Base-by-base conservation (phyloP, 2,329 filamentous ascomycete genomes). In the Beauveria pseudobassiana region DNA sequence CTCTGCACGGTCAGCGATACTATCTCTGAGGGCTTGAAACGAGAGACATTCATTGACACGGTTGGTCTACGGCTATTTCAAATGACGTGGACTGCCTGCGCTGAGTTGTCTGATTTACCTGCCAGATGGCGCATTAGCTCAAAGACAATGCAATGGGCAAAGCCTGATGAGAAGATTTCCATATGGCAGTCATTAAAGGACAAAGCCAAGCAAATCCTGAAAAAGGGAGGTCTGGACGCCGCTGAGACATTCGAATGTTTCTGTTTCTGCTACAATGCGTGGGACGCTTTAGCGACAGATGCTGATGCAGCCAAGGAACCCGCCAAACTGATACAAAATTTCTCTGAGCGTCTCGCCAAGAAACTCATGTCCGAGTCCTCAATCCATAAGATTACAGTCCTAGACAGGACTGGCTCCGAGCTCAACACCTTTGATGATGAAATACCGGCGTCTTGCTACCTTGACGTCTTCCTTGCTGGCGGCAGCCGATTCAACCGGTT, bases 1-100 rank as follows among this genome's bases (percentile, higher is more conserved):
- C 68, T 74, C 5, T 75, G 77, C 24, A 67, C 80, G 5, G 75
- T 82, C 26, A 65, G 79, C 10, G 74, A 77, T 51, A 73, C 75
- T 2, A 70, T 83, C 40, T 73, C 75, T 0, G 69, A 74, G 24
- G 78, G 78, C 3, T 66, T 82, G 7, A 71, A 66, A 3, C 72
- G 70, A 16, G 76, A 81, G 51, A 71, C 76, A 1, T 78, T 75
- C 22, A 69, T 77, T 5, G 78, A 82, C 64, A 73, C 72, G 3
- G 69, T 77, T 2, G 75, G 75, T 6, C 71, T 69, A 24, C 72
- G 70, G 53, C 67, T 81, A 3, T 74, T 77, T 26, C 38, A 63
- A 42, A 42, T 58, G 18, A 56, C 49, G 2, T 63, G 62, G 62
- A 53, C 50, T 40, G 45, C 48, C 4, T 63, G 57, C 48, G 48